Percentiles rank a stretch among this genome's conserved stretches.
These are phyloP conservation scores for Cyclotella cryptica DNA, from an alignment of 108 stramenopile species.

Conservation along the genomic window DNA sequence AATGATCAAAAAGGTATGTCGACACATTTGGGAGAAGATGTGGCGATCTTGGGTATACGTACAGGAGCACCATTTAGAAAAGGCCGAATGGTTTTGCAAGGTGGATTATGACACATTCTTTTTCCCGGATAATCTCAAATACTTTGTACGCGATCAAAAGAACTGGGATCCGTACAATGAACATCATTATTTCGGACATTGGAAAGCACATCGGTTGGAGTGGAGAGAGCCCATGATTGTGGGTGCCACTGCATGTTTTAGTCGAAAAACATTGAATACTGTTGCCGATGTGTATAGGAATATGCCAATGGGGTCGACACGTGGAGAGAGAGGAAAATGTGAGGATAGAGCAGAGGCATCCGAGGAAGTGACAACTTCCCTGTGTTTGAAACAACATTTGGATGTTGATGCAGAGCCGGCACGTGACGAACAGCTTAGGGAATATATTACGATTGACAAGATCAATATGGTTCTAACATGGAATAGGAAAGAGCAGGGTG, in stretches of 20 bases:
- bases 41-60: slow-evolving; percentile 56
- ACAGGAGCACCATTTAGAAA: slow-evolving; percentile 41
- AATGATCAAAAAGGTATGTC: slow-evolving; percentile 45
- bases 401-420: slow-evolving; percentile 43
- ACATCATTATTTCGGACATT: slow-evolving; percentile 58
- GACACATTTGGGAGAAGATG: slow-evolving; percentile 62
- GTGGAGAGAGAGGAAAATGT: slow-evolving; percentile 49
- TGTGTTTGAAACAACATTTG: slow-evolving; percentile 43
- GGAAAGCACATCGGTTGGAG: slow-evolving; percentile 31
- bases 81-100: slow-evolving; percentile 61
- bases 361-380: slow-evolving; percentile 44
- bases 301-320: slow-evolving; percentile 47
- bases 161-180: slow-evolving; percentile 46
- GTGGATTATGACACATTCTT: slow-evolving; percentile 60
- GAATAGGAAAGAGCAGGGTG: slow-evolving; percentile 56
- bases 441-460: slow-evolving; percentile 40
- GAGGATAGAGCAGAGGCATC: slow-evolving; percentile 55
- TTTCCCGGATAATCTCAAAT: slow-evolving; percentile 57
- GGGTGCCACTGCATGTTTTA: slow-evolving; percentile 51
- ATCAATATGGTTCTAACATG: slow-evolving; percentile 31
- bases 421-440: slow-evolving; percentile 40
- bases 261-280: slow-evolving; percentile 44
- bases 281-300: slow-evolving; percentile 48
- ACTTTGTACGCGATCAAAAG: slow-evolving; percentile 41
- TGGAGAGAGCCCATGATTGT: slow-evolving; percentile 44